A percentile compares a stretch with the other conserved stretches of the same genome.
phyloP scores from a whole-genome alignment of 2,329 filamentous ascomycete species.

The Grosmannia huntii region DNA sequence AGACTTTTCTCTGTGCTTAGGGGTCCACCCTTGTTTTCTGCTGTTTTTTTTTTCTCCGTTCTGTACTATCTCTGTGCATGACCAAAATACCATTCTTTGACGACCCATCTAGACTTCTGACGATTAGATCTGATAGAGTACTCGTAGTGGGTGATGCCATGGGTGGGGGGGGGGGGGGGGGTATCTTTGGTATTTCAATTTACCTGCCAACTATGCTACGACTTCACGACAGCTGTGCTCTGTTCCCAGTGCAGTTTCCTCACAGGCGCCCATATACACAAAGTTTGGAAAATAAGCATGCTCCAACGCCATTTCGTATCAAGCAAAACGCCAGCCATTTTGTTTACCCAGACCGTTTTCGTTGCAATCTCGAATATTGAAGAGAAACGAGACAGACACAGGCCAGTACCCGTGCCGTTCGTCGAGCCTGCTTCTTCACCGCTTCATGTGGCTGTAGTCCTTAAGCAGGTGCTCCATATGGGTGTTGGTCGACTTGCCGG shows the following conservation, averaged over 20 bases:
- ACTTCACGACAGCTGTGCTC: neutral
- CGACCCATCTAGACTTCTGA: neutral
- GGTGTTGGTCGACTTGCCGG: slow-evolving; percentile 73
- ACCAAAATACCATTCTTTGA: slow-evolving; percentile 1
- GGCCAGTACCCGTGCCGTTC: too few species aligned
- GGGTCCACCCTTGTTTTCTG: neutral
- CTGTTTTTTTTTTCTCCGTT: neutral
- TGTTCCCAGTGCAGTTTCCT: too few species aligned
- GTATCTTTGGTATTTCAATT: neutral
- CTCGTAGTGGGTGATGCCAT: too few species aligned
- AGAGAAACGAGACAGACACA: too few species aligned
- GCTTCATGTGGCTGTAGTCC: slow-evolving; percentile 46
- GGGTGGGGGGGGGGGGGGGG: too few species aligned
- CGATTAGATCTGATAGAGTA: too few species aligned
- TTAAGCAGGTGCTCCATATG: slow-evolving; percentile 77
- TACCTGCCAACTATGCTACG: neutral
- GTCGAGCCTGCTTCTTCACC: slow-evolving; percentile 14
- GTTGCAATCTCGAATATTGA: too few species aligned
- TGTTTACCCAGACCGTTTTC: neutral
- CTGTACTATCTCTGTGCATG: neutral
- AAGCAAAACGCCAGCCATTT: neutral
- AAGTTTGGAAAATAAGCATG: neutral
- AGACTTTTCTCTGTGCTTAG: neutral
- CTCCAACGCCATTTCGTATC: neutral
- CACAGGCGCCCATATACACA: too few species aligned